Conservation (phyloP, 495 filamentous ascomycete genomes). For the Neurospora hispaniola region DNA sequence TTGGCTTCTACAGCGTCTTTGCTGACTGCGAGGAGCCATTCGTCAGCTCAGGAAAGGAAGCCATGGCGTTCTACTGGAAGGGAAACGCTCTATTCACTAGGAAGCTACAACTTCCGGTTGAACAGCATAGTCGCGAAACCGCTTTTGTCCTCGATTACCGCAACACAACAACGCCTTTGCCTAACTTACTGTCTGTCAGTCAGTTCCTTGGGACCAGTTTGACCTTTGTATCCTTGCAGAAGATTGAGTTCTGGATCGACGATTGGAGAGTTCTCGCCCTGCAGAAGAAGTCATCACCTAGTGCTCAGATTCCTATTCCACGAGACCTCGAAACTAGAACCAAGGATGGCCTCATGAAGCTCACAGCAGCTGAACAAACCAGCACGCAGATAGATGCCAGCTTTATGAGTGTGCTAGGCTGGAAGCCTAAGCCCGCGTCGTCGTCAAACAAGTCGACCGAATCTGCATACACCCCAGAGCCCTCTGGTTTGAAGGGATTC, state of each 20-base stretch:
- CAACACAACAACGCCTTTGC: slow-evolving; percentile 73
- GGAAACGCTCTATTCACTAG: slow-evolving; percentile 88
- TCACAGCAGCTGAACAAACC: slow-evolving; percentile 61
- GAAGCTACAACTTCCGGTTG: slow-evolving; percentile 55
- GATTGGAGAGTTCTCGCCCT: slow-evolving; percentile 69
- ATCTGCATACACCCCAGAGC: slow-evolving; percentile 29
- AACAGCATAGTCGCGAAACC: slow-evolving; percentile 56
- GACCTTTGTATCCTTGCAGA: slow-evolving; percentile 84
- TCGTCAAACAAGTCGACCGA: slow-evolving; percentile 28
- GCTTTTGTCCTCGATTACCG: slow-evolving; percentile 89
- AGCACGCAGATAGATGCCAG: slow-evolving; percentile 82
- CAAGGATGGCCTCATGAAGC: slow-evolving; percentile 73
- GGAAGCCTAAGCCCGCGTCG: slow-evolving; percentile 49
- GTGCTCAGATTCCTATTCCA: slow-evolving; percentile 60
- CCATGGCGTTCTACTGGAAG: slow-evolving; percentile 99
- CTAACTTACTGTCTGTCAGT: slow-evolving; percentile 70
- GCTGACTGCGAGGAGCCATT: slow-evolving; percentile 97
- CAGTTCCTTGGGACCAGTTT: slow-evolving; percentile 91
- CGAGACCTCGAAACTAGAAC: slow-evolving; percentile 72
- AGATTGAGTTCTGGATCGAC: slow-evolving; percentile 84
- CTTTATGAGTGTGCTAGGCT: slow-evolving; percentile 82
- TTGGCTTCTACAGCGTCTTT: slow-evolving; percentile 98
- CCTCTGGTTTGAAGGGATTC: slow-evolving; percentile 60
- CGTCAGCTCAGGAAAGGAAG: slow-evolving; percentile 78
- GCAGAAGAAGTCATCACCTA: slow-evolving; percentile 74